Evolutionary conservation across 768 basidiomycete genomes (phyloP), one percentile per base, ranked within the genome.

Genomic region (Macrolepiota fuliginosa): DNA sequence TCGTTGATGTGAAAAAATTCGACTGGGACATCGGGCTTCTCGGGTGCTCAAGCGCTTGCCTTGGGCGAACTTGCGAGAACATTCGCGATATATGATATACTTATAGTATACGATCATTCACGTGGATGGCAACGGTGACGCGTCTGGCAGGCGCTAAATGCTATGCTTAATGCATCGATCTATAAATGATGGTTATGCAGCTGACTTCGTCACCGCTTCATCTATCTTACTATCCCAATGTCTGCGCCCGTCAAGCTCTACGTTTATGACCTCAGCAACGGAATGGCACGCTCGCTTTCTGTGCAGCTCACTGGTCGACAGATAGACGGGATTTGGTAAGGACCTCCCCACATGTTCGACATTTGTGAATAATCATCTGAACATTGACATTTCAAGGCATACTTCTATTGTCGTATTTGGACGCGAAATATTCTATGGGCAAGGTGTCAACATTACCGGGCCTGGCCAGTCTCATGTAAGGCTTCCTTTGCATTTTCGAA

Each of bases 241-340:
- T 71, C 75, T 57, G 58, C 70, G 7, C 68, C 70, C n/a, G 94
- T 97, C 17, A 79, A 92, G 66, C 82, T 97, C 25, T 94, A 95
- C 69, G 86, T 96, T 0, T 97, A 97, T 73, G 95, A 97, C 69
- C 86, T 96, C 56, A 94, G 88, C 73, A 87, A 89, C 68, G 95
- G 95, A 45, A 79, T 96, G 67, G 96, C 94, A 5, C 81, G 82
- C 57, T 83, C 86, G 63, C 76, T 97, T 37, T 96, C 94, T 5
- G 75, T 81, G 51, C 90, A 90, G 72, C 79, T 97, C 42, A 91
- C 90, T 0, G 96, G 96, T 4, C 83, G 85, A 56, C 93, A 95
- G 73, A 93, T 97, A 56, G 92, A 97, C 64, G 96, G 96, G 0
- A 87, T 98, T 56, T 98, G 96, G 95, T 92, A 58, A 65, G 42